Evolutionary conservation across 2,329 filamentous ascomycete genomes (phyloP), one percentile per base, ranked within the genome.

Genomic region (Endoconidiophora polonica): DNA sequence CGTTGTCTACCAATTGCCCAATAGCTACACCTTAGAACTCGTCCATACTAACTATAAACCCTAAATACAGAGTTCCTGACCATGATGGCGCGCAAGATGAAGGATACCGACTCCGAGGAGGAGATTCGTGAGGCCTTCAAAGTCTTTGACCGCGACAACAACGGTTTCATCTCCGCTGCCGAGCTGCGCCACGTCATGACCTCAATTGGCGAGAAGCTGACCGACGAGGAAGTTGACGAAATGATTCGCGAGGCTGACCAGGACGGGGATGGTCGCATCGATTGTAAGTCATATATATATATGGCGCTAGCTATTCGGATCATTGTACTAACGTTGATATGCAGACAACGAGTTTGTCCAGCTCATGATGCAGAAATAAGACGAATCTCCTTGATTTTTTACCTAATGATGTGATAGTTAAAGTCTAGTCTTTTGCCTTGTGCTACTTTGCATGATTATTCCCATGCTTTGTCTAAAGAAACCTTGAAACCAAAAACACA

Each of bases 31-130:
- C 38, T 10, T 20, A 16, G n/a, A 7, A 14, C n/a, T 48, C 46
- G 36, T 37, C 20, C 23, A n/a, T 12, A 42, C 56, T 60, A 52
- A 59, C 55, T 18, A 18, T 18, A 18, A 18, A 1, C 52, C 10
- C 33, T 24, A 18, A 24, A n/a, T 20, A 42, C 61, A 90, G 85
- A 91, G 64, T 91, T 91, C 68, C 72, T 91, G 55, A 91, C 85
- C 56, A 91, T 91, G 85, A 91, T 91, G 85, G 85, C 85, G 54
- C 79, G 85, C 62, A 91, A 91, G 72, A 91, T 91, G 85, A 90
- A 90, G 74, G 85, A 90, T 61, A 91, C 85, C 58, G 85, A 91
- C 63, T 90, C 84, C 45, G 85, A 91, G 68, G 85, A 91, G 69
- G 85, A 91, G 66, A 91, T 91, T 59, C 79, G 85, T 60, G 85